Evolutionary conservation across 2,329 filamentous ascomycete species (phyloP).

Genomic region (Aspergillus caelatus): DNA sequence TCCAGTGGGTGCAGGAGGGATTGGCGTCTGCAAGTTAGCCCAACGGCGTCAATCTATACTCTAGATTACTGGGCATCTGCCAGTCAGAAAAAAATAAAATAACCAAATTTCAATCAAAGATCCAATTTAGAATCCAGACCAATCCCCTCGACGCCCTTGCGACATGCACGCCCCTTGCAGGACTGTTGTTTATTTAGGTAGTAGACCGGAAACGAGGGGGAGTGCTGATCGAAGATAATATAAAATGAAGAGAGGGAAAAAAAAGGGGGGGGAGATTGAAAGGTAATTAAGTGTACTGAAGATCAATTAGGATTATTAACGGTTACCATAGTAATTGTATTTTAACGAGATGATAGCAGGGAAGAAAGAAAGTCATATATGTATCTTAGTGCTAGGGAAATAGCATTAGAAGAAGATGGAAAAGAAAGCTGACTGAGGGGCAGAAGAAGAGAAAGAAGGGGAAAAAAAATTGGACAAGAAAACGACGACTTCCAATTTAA

Average conservation of each 20-base stretch:
- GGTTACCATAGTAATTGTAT: background rate
- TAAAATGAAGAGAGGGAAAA: background rate
- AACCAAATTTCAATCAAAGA: slow-evolving; percentile 4
- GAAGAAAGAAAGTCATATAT: slow-evolving; percentile 7
- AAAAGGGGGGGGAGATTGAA: background rate
- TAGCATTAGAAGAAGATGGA: slow-evolving; percentile 7
- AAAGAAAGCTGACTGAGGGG: background rate
- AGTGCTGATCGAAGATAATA: background rate
- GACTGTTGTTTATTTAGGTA: slow-evolving; percentile 15
- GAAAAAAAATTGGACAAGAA: slow-evolving; percentile 1
- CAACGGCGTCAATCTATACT: slow-evolving; percentile 22
- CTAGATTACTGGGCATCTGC: slow-evolving; percentile 20
- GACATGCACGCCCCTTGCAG: slow-evolving; percentile 22
- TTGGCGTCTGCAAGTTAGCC: slow-evolving; percentile 18
- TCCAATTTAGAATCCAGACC: slow-evolving; percentile 11
- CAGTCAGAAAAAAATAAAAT: slow-evolving; percentile 13
- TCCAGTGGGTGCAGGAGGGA: slow-evolving; percentile 25
- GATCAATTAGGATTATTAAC: background rate
- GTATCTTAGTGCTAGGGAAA: slow-evolving; percentile 3
- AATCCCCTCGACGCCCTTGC: slow-evolving; percentile 19
- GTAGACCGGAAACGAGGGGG: slow-evolving; percentile 18
- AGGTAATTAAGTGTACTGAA: background rate
- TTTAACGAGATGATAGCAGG: background rate
- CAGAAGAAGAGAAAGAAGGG: slow-evolving; percentile 2
- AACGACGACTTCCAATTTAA: background rate